Evolutionary conservation across 495 filamentous ascomycete species (phyloP).

Genomic region (Entonaema liquescens): DNA sequence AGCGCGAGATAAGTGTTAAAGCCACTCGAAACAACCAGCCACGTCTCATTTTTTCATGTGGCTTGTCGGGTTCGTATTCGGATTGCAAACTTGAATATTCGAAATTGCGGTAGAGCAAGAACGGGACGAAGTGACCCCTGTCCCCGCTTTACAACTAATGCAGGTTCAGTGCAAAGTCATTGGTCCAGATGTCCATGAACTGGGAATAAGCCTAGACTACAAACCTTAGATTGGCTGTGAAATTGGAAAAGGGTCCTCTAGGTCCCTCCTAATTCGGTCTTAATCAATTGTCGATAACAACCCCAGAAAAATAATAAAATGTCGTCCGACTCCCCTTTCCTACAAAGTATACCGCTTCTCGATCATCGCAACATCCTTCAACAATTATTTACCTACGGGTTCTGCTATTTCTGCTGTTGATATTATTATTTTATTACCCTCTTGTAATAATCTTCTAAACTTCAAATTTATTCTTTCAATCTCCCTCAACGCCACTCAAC

Average conservation of each 20-base stretch:
- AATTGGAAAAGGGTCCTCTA: slow-evolving; percentile 26
- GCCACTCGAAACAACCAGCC: slow-evolving; percentile 6
- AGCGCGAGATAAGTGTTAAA: neutral
- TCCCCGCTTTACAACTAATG: slow-evolving; percentile 29
- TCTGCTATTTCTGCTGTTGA: neutral
- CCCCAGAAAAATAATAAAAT: slow-evolving; percentile 37
- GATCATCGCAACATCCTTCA: slow-evolving; percentile 6
- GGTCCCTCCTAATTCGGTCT: neutral
- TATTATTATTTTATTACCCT: slow-evolving; percentile 2
- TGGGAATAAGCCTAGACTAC: slow-evolving; percentile 13
- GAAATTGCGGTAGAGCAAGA: slow-evolving; percentile 12
- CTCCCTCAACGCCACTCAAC: slow-evolving; percentile 41
- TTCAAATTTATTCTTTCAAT: neutral
- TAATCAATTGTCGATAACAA: slow-evolving; percentile 37
- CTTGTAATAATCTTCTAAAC: neutral
- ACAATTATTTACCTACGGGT: slow-evolving; percentile 4
- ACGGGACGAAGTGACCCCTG: slow-evolving; percentile 25
- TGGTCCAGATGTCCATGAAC: slow-evolving; percentile 17
- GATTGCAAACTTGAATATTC: slow-evolving; percentile 24
- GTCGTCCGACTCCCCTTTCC: slow-evolving; percentile 19
- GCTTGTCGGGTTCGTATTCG: slow-evolving; percentile 48
- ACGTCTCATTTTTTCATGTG: slow-evolving; percentile 12
- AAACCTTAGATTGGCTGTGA: slow-evolving; percentile 28
- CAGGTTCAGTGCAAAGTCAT: slow-evolving; percentile 13
- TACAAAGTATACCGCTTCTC: slow-evolving; percentile 7